phyloP scores from a whole-genome alignment of 331 rosid species.

The Rosa hybrid region DNA sequence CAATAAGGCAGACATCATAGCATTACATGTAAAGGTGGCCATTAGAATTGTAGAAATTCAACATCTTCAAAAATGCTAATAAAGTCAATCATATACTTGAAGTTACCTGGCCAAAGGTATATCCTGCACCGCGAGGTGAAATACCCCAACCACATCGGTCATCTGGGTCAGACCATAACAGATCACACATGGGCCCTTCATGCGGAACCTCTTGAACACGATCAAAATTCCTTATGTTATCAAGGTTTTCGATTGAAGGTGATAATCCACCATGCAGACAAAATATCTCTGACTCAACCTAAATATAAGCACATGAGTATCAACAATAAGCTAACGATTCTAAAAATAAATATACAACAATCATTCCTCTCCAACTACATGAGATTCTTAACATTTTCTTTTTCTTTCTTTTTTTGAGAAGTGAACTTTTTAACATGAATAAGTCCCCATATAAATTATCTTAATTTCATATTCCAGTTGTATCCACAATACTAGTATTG shows the following conservation, averaged over 20 bases:
- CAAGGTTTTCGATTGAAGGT: constrained; percentile 98
- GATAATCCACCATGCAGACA: constrained; percentile 98
- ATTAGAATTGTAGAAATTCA: background rate
- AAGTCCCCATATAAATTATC: background rate
- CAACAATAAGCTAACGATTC: constrained; percentile 18
- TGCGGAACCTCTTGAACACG: constrained; percentile 99
- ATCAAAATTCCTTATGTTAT: constrained; percentile 88
- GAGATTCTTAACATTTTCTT: background rate
- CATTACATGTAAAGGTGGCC: constrained; percentile 1
- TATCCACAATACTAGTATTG: constrained; percentile 16
- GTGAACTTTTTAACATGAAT: background rate
- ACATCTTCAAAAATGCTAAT: background rate
- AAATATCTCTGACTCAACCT: constrained; percentile 99
- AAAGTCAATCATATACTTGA: background rate
- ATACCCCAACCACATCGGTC: constrained; percentile 99
- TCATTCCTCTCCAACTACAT: background rate
- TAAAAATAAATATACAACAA: background rate
- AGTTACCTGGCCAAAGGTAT: constrained; percentile 96
- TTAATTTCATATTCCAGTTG: background rate
- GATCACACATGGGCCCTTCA: constrained; percentile 99
- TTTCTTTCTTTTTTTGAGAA: too few relatives aligned
- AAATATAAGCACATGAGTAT: constrained; percentile 26
- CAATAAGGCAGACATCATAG: background rate
- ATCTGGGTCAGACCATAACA: constrained; percentile 99
- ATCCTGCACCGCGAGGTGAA: constrained; percentile 99